A percentile compares a stretch with the other conserved stretches of the same genome.
phyloP scores from a whole-genome alignment of 768 basidiomycete genomes.

The Rhodosporidiobolus odoratus region DNA sequence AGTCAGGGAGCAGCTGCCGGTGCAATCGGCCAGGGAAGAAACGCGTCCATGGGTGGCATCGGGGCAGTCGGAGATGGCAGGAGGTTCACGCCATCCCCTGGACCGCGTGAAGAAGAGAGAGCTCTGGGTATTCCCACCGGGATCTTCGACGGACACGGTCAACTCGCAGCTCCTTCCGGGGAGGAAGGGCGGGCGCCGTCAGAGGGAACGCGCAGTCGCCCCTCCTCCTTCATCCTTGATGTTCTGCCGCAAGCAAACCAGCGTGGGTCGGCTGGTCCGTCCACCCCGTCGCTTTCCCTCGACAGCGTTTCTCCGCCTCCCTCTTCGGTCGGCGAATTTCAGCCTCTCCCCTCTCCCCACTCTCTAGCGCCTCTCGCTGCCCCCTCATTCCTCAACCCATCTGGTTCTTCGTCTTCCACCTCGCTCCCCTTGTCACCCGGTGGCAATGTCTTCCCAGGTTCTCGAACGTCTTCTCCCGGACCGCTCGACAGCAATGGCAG shows the following conservation, averaged over 20 bases:
- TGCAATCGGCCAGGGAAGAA: conserved; percentile 10
- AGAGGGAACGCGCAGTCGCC: conserved; percentile 17
- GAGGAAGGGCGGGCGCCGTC: not conserved
- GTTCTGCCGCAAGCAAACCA: conserved; percentile 32
- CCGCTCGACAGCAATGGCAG: conserved; percentile 11
- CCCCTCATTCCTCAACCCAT: conserved; percentile 7
- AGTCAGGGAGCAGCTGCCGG: conserved; percentile 5
- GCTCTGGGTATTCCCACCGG: conserved; percentile 15
- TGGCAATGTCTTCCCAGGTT: conserved; percentile 4
- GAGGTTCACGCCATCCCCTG: conserved; percentile 6
- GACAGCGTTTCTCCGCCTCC: conserved; percentile 20
- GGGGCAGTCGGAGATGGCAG: conserved; percentile 29
- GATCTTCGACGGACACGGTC: conserved; percentile 9
- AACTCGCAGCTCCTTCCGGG: conserved; percentile 2
- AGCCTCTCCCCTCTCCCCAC: conserved; percentile 21
- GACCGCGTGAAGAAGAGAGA: conserved; percentile 6
- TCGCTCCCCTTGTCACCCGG: conserved; percentile 3
- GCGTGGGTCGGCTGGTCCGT: conserved; percentile 8
- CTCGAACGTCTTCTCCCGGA: conserved; percentile 22
- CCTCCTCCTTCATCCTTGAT: conserved; percentile 36
- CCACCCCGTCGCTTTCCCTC: conserved; percentile 33
- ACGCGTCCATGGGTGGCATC: not conserved
- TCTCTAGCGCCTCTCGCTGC: conserved; percentile 12
- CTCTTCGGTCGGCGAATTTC: not conserved
- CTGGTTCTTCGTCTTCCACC: not conserved